Evolutionary conservation across 2,329 filamentous ascomycete species (phyloP).

Genomic region (Didymella arachidicola): DNA sequence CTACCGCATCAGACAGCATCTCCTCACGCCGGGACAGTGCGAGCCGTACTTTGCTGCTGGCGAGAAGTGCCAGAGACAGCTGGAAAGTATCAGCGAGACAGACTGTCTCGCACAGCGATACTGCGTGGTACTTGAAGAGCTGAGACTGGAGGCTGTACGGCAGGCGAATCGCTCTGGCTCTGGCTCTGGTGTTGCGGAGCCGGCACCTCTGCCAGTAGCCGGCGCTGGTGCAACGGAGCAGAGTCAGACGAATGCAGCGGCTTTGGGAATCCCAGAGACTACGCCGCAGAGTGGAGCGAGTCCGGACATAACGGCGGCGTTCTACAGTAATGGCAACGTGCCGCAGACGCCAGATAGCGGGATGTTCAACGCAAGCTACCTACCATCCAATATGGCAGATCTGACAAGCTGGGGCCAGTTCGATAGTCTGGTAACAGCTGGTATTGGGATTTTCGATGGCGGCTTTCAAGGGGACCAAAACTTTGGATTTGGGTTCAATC

Average conservation of each 20-base stretch:
- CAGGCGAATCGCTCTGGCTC: conserved; percentile 29
- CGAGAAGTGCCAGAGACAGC: conserved; percentile 53
- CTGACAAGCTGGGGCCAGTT: conserved; percentile 51
- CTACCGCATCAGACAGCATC: conserved; percentile 60
- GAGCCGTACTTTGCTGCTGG: conserved; percentile 56
- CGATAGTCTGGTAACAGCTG: conserved; percentile 48
- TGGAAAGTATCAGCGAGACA: conserved; percentile 40
- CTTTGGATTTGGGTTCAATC: conserved; percentile 34
- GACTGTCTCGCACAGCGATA: conserved; percentile 56
- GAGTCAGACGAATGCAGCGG: not conserved
- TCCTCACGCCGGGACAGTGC: conserved; percentile 57
- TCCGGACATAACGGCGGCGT: conserved; percentile 19
- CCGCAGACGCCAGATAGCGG: conserved; percentile 42
- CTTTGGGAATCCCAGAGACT: conserved; percentile 10
- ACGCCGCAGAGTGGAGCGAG: conserved; percentile 28
- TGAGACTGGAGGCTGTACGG: conserved; percentile 54
- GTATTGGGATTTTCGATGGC: conserved; percentile 44
- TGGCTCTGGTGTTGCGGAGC: not conserved
- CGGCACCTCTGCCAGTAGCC: conserved; percentile 4
- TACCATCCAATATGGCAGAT: conserved; percentile 44
- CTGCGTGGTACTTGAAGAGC: conserved; percentile 61
- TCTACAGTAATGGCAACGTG: conserved; percentile 31
- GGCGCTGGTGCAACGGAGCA: conserved; percentile 5
- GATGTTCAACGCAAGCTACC: conserved; percentile 32
- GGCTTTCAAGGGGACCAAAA: conserved; percentile 35